Percentiles rank a stretch among this genome's conserved stretches.
These are phyloP conservation scores for Acanthamoeba healyi DNA, from an alignment of 208 protist genomes.

Conservation along the genomic window DNA sequence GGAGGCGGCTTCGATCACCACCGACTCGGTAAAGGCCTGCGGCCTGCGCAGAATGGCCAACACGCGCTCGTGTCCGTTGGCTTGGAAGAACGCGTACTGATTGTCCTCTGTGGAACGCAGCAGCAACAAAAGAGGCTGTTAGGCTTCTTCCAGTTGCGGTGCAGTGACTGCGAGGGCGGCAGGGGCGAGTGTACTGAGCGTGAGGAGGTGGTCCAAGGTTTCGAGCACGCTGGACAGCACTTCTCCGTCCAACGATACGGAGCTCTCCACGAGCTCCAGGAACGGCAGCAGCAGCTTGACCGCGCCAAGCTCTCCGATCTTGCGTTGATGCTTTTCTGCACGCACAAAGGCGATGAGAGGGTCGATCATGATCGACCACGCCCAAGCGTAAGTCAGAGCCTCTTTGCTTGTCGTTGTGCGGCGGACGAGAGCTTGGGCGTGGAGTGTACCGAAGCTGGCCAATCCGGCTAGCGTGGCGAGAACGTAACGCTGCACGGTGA, in stretches of 20 bases:
- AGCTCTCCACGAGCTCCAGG: background rate
- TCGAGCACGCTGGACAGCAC: conserved; percentile 32
- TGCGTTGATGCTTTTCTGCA: conserved; percentile 4
- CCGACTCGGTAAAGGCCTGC: background rate
- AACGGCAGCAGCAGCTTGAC: background rate
- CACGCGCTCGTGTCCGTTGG: conserved; percentile 1
- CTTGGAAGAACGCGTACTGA: background rate
- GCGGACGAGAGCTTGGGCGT: no score
- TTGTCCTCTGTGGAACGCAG: conserved; percentile 2
- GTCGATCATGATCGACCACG: background rate
- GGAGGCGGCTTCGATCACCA: conserved; percentile 12
- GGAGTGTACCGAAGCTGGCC: background rate
- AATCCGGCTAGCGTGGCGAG: background rate
- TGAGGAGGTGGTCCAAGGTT: background rate
- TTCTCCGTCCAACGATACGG: background rate
- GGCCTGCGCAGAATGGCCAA: background rate
- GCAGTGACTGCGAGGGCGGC: background rate
- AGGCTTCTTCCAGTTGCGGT: background rate
- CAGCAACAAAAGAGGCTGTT: background rate
- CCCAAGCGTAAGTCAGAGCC: background rate
- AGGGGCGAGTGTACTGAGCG: background rate
- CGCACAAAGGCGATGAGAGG: background rate
- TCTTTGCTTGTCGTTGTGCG: background rate
- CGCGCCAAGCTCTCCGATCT: background rate
- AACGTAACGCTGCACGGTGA: background rate